Conservation (phyloP, 2,329 filamentous ascomycete species). For the Ceratocystis eucalypticola region DNA sequence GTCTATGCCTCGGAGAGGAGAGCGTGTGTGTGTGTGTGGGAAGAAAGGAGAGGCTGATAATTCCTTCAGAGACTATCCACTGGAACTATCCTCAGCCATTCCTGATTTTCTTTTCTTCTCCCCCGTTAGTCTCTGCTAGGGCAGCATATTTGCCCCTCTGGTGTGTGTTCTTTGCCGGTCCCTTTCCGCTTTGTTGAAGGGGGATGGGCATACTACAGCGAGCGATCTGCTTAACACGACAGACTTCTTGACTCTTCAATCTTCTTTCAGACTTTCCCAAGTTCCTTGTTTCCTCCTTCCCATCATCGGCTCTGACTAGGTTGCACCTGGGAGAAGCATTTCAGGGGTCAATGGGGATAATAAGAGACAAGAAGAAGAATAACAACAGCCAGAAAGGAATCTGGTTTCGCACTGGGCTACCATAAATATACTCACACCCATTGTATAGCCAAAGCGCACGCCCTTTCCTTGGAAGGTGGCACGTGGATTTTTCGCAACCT, state of each 20-base stretch:
- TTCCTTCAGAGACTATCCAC: too few relatives aligned
- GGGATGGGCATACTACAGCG: background rate
- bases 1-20: background rate
- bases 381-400: background rate
- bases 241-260: background rate
- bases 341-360: constrained; percentile 7
- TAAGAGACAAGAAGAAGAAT: constrained; percentile 5
- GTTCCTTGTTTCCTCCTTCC: constrained; percentile 6
- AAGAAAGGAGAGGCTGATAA: background rate
- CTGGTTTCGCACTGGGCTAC: background rate
- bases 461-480: background rate
- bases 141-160: background rate
- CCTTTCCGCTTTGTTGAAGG: background rate
- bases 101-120: background rate
- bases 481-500: background rate
- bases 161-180: background rate
- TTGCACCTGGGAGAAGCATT: constrained; percentile 4
- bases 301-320: constrained; percentile 3
- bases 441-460: background rate
- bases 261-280: background rate
- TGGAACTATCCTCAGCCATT: too few relatives aligned
- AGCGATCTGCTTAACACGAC: background rate
- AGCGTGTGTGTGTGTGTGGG: background rate
- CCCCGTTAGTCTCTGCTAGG: background rate
- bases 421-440: background rate